Conservation (phyloP, 495 filamentous ascomycete genomes). For the Trypethelium eluteriae region DNA sequence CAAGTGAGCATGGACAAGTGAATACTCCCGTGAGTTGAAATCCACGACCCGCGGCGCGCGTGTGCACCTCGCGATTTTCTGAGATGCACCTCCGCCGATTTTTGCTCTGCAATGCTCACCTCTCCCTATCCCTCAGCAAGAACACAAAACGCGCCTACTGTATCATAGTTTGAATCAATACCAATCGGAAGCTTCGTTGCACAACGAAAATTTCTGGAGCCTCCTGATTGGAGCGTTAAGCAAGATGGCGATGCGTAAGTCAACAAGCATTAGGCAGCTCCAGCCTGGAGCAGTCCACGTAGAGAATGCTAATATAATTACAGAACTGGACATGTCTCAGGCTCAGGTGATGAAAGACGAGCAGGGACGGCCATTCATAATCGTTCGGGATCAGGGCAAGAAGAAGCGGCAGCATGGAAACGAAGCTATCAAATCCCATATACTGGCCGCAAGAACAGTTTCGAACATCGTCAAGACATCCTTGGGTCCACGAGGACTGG, state of each 20-base stretch:
- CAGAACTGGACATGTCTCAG: constrained; percentile 28
- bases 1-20: too few relatives aligned
- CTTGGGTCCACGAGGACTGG: constrained; percentile 87
- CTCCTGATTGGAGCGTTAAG: neutral
- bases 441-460: constrained; percentile 90
- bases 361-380: constrained; percentile 91
- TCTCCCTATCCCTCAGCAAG: too few relatives aligned
- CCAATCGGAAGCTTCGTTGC: constrained; percentile 21
- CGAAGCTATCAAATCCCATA: constrained; percentile 96
- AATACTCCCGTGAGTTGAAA: neutral
- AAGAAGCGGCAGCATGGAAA: constrained; percentile 96
- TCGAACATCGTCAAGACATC: constrained; percentile 97
- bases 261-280: neutral
- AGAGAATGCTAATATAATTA: neutral
- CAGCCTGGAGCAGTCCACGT: neutral
- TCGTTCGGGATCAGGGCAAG: constrained; percentile 96
- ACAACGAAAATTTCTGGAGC: neutral
- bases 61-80: neutral
- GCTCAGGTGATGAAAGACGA: constrained; percentile 83
- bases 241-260: constrained; percentile 62
- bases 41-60: neutral
- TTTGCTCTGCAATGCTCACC: constrained; percentile 25
- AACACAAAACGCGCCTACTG: too few relatives aligned
- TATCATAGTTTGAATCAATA: constrained; percentile 14
- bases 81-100: constrained; percentile 25